These are phyloP conservation scores for Backusella liffmaniae DNA, from an alignment of 192 early-diverging fungal genomes.

Conservation along the genomic window DNA sequence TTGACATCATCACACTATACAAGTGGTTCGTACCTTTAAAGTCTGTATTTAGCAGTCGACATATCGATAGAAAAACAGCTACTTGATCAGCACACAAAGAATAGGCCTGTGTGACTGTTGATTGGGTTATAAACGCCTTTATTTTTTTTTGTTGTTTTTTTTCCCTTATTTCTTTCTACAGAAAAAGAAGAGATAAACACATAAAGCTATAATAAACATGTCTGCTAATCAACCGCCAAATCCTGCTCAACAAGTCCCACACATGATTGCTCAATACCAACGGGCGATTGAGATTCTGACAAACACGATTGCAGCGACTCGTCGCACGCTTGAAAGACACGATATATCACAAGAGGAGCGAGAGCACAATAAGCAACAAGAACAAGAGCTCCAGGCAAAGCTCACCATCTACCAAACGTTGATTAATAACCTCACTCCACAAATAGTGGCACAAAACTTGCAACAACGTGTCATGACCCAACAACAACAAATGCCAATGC, in stretches of 20 bases:
- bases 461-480: conserved; percentile 20
- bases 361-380: conserved; percentile 19
- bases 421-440: conserved; percentile 23
- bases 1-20: too few species aligned
- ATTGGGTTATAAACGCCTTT: background rate
- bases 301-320: conserved; percentile 17
- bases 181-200: background rate
- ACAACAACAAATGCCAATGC: conserved; percentile 1
- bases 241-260: conserved; percentile 12
- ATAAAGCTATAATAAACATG: conserved; percentile 1
- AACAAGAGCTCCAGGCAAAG: conserved; percentile 24
- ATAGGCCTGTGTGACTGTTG: background rate
- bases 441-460: conserved; percentile 21
- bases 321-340: conserved; percentile 21
- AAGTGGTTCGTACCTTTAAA: background rate
- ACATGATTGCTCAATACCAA: conserved; percentile 31
- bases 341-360: conserved; percentile 27
- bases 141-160: background rate
- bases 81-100: background rate
- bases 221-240: conserved; percentile 12
- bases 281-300: conserved; percentile 17
- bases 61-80: background rate
- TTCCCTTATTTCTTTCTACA: background rate
- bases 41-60: background rate
- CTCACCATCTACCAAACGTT: conserved; percentile 28